Evolutionary conservation across 164 flowering plant genomes (phyloP).

Genomic region (Brasenia schreberi): DNA sequence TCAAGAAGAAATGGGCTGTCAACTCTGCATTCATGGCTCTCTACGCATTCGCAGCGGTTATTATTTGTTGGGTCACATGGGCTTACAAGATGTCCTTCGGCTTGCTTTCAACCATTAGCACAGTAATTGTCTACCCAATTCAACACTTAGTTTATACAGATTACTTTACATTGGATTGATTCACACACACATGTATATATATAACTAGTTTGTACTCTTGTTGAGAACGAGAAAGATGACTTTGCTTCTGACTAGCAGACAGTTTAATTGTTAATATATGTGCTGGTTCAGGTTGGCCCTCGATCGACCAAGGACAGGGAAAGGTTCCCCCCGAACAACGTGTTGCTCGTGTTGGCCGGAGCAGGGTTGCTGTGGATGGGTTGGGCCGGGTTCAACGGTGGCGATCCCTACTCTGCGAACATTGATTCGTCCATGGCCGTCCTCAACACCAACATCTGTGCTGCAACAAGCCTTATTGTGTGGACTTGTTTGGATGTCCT

Average conservation of each 20-base stretch:
- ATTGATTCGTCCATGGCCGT: slow-evolving; percentile 13
- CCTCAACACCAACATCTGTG: slow-evolving; percentile 11
- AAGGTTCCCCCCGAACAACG: slow-evolving; percentile 13
- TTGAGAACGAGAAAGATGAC: no score
- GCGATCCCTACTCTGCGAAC: slow-evolving; percentile 13
- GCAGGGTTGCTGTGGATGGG: slow-evolving; percentile 16
- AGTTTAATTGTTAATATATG: background rate
- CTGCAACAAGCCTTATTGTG: slow-evolving; percentile 10
- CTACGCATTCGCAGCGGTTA: slow-evolving; percentile 14
- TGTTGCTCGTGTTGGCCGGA: slow-evolving; percentile 11
- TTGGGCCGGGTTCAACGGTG: slow-evolving; percentile 16
- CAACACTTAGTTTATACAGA: no score
- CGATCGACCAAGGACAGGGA: slow-evolving; percentile 11
- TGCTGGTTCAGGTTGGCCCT: slow-evolving; percentile 9
- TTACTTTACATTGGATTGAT: no score
- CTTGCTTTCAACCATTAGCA: background rate
- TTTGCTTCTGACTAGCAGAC: no score
- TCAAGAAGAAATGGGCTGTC: slow-evolving; percentile 15
- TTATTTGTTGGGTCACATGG: slow-evolving; percentile 13
- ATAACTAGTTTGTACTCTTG: no score
- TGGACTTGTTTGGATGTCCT: slow-evolving; percentile 12
- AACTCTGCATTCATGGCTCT: slow-evolving; percentile 17
- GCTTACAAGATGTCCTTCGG: slow-evolving; percentile 14
- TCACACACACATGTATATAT: no score
- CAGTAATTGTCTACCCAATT: background rate